Evolutionary conservation across 768 basidiomycete genomes (phyloP).

Genomic region (Mycena filopes): DNA sequence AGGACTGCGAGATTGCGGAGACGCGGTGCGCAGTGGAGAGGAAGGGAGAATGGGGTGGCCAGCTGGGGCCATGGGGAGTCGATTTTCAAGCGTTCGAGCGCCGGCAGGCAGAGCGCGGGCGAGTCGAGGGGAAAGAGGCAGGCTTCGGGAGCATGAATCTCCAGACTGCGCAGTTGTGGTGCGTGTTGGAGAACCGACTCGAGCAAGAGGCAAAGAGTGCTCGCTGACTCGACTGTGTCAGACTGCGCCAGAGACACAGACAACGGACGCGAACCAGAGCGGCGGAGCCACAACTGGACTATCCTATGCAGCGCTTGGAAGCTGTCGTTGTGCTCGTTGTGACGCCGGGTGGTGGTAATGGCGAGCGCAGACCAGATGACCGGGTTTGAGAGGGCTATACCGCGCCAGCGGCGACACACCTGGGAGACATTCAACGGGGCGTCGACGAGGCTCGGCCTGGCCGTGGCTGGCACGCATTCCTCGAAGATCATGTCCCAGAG

Average conservation of each 20-base stretch:
- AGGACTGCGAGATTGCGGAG: slow-evolving; percentile 7
- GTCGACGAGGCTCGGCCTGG: slow-evolving; percentile 5
- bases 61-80: slow-evolving; percentile 12
- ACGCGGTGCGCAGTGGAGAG: slow-evolving; percentile 10
- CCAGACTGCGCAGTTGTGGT: slow-evolving; percentile 5
- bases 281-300: slow-evolving; percentile 21
- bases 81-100: slow-evolving; percentile 28
- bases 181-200: slow-evolving; percentile 15
- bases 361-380: slow-evolving; percentile 20
- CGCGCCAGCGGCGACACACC: slow-evolving; percentile 28
- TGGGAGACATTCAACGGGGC: slow-evolving; percentile 30
- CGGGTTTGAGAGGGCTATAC: slow-evolving; percentile 21
- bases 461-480: background rate
- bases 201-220: slow-evolving; percentile 6
- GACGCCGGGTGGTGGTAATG: slow-evolving; percentile 9
- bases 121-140: slow-evolving; percentile 22
- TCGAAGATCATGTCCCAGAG: slow-evolving; percentile 30
- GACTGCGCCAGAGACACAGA: slow-evolving; percentile 15
- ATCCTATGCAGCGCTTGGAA: slow-evolving; percentile 14
- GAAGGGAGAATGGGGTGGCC: background rate
- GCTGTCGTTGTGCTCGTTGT: slow-evolving; percentile 3
- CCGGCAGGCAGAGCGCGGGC: slow-evolving; percentile 18
- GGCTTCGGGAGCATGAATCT: slow-evolving; percentile 8
- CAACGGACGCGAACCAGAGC: slow-evolving; percentile 9
- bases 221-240: background rate